phyloP scores from a whole-genome alignment of 2,329 filamentous ascomycete species.

The Talaromyces piceae region DNA sequence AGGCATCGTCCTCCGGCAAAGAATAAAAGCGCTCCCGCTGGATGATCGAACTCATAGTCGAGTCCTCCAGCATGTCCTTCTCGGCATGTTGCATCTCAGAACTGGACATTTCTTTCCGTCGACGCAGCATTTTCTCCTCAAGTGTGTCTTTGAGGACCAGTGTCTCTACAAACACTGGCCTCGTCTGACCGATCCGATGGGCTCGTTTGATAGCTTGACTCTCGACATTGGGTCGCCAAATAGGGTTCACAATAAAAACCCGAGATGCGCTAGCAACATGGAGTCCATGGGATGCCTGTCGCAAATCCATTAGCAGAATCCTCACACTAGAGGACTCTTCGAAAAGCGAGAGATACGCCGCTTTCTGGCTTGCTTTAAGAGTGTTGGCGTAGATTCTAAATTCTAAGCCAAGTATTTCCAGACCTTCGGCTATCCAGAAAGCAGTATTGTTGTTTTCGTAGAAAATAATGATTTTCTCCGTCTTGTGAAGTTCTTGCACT shows the following conservation, averaged over 20 bases:
- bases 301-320: conserved; percentile 85
- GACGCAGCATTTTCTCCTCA: conserved; percentile 74
- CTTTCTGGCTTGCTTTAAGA: conserved; percentile 55
- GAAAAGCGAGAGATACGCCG: conserved; percentile 72
- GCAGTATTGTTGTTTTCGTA: conserved; percentile 84
- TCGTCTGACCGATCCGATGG: conserved; percentile 75
- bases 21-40: conserved; percentile 47
- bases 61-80: conserved; percentile 52
- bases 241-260: conserved; percentile 83
- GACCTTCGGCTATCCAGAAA: conserved; percentile 73
- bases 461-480: conserved; percentile 86
- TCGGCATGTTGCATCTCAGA: conserved; percentile 48
- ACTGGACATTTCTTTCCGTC: conserved; percentile 67
- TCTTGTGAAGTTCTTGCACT: conserved; percentile 58
- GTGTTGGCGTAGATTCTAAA: conserved; percentile 51
- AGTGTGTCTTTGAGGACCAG: conserved; percentile 72
- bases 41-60: conserved; percentile 52
- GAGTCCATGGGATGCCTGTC: conserved; percentile 77
- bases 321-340: conserved; percentile 61
- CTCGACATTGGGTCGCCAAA: conserved; percentile 75
- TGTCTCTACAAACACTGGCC: conserved; percentile 76
- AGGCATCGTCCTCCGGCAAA: conserved; percentile 25
- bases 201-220: conserved; percentile 88
- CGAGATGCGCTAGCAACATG: conserved; percentile 77
- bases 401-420: conserved; percentile 62